phyloP scores from a whole-genome alignment of 208 protist genomes.

The Blechomonas ayalai region DNA sequence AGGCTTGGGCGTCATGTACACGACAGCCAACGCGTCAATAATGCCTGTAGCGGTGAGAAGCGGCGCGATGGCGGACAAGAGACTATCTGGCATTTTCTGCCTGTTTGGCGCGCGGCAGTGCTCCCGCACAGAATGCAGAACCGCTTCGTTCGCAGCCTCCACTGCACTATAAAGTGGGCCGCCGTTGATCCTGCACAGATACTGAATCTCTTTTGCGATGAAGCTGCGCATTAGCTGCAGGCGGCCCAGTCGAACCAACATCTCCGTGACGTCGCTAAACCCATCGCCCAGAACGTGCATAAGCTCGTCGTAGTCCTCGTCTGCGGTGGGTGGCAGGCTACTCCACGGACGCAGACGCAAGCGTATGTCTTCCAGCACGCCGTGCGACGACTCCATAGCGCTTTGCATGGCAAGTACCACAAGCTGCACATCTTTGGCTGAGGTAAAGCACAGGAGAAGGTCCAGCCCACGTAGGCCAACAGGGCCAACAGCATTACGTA shows the following conservation, averaged over 20 bases:
- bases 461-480: conserved; percentile 79
- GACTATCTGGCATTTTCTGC: conserved; percentile 53
- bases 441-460: conserved; percentile 87
- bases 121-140: conserved; percentile 82
- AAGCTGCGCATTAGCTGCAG: conserved; percentile 84
- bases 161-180: conserved; percentile 68
- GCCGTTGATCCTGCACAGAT: conserved; percentile 76
- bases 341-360: conserved; percentile 11
- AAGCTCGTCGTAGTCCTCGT: conserved; percentile 28
- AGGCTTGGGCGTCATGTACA: conserved; percentile 78
- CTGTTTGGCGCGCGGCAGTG: conserved; percentile 68
- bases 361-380: conserved; percentile 4
- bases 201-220: conserved; percentile 86
- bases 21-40: conserved; percentile 66
- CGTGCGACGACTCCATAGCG: conserved; percentile 11
- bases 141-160: conserved; percentile 72
- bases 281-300: conserved; percentile 6
- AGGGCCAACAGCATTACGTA: conserved; percentile 77
- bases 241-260: conserved; percentile 52
- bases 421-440: conserved; percentile 84
- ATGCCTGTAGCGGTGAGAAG: conserved; percentile 85
- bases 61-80: conserved; percentile 55
- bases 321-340: conserved; percentile 12
- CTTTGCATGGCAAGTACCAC: conserved; percentile 25
- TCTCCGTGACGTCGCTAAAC: conserved; percentile 15